Base-by-base conservation (phyloP, 2,329 filamentous ascomycete species). In the Cladophialophora chaetospira region DNA sequence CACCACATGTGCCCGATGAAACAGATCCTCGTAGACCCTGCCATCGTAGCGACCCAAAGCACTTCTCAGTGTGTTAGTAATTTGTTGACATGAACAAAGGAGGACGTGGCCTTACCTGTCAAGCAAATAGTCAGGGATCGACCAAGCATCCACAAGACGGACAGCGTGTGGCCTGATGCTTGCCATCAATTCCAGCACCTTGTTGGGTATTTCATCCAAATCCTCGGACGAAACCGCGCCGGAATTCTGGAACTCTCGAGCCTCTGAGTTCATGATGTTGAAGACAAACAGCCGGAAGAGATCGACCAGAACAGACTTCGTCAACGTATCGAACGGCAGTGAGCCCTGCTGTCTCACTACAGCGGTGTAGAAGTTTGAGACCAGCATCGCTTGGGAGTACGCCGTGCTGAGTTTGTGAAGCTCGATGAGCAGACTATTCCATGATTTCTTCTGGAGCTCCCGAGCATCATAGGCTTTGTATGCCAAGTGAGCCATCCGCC, bases 381-480 rank as follows among this genome's bases (percentile, higher is more conserved):
- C 87, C 0, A 90, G 81, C 63, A 89, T 80, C 70, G 89, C 90
- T 71, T 91, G 87, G 0, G 85, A 87, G 70, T 89, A 87, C 0
- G 88, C 55, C 8, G 86, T 89, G 56, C 81, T 86, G 5, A 91
- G 81, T 42, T 86, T 84, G 81, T 86, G 89, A 73, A 91, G 90
- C 72, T 90, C 86, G 9, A 91, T 84, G n/a, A 91, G 80, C 4
- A 91, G 79, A 60, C 83, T 86, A 74, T 91, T 91, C 88, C 87
- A 91, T 0, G 86, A 81, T 67, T 83, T 83, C 78, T 89, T 89
- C 70, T 89, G 85, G 60, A 83, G 81, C 66, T 90, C 88, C 45
- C 88, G 81, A 72, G 88, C 85, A 72, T 87, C 86, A 38, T 88
- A 81, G 0, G 87, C 86, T 68, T 89, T 86, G 63, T 26, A 48